A percentile compares a stretch with the other conserved stretches of the same genome.
These are phyloP conservation scores for Kwoniella mangroviensis DNA, from an alignment of 768 basidiomycete genomes.

Conservation along the genomic window DNA sequence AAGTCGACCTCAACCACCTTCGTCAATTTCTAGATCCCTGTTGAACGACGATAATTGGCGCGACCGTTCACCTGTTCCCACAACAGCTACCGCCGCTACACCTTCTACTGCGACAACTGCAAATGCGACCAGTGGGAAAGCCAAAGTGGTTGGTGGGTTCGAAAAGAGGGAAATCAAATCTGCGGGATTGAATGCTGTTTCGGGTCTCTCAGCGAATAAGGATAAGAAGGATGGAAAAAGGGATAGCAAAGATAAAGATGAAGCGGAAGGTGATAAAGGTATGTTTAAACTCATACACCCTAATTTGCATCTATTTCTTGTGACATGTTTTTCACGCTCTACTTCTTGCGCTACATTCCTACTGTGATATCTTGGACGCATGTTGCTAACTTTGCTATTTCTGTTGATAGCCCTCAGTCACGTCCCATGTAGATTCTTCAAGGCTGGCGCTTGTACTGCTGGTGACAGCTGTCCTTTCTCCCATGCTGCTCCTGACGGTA, in stretches of 20 bases:
- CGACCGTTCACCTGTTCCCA: constrained; percentile 20
- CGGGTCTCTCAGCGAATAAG: constrained; percentile 5
- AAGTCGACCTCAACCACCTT: constrained; percentile 13
- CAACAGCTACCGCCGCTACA: neutral
- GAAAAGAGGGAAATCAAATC: constrained; percentile 37
- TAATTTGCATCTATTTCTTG: too few relatives aligned
- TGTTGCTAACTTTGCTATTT: too few relatives aligned
- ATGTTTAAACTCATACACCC: constrained; percentile 1
- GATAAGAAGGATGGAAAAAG: constrained; percentile 18
- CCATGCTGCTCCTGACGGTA: constrained; percentile 73
- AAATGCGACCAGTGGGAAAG: neutral
- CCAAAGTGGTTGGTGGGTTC: constrained; percentile 43
- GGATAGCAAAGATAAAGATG: constrained; percentile 15
- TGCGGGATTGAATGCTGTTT: constrained; percentile 6
- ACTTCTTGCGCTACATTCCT: too few relatives aligned
- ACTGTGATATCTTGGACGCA: too few relatives aligned
- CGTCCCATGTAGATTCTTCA: constrained; percentile 98
- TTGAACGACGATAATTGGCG: constrained; percentile 36
- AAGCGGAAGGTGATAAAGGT: constrained; percentile 30
- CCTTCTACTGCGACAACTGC: neutral
- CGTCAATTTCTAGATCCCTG: constrained; percentile 10
- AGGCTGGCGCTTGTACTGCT: constrained; percentile 86
- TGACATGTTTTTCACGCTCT: too few relatives aligned
- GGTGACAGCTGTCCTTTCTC: constrained; percentile 96
- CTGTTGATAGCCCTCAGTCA: constrained; percentile 59